Base-by-base conservation (phyloP, 768 basidiomycete genomes). In the Solioccasus polychromus region DNA sequence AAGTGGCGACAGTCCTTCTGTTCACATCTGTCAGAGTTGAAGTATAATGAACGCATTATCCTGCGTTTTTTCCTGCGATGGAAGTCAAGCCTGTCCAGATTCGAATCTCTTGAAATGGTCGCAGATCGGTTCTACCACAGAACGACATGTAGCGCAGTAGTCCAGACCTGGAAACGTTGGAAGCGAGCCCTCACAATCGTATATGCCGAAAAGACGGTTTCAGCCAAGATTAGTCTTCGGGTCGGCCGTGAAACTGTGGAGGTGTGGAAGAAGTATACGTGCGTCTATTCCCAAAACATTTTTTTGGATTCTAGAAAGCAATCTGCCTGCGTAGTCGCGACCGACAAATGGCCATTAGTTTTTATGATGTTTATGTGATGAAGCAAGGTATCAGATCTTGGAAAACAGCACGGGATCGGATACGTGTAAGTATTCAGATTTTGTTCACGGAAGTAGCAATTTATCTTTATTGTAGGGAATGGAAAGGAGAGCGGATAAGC, bases 1-100 rank as follows among this genome's bases (percentile, higher is more conserved):
- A 76, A 76, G 55, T 91, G 89, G 89, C 73, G 76, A 32, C 82
- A 79, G 47, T 67, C 72, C 8, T 73, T 80, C 50, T 71, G 68
- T n/a, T 71, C 71, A 10, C 75, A 67, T 37, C 59, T 79, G 2
- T 75, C 82, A 12, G 72, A 74, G 36, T 74, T 76, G 38, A 76
- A 76, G 51, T 78, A 81, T 51, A 58, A 67, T 17, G 64, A 68
- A 51, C 70, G 66, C 36, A 48, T 85, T 8, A 52, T 76, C 17
- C 47, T 61, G 19, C 72, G 72, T 19, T 73, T 68, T 47, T 75
- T 79, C 50, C 48, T 58, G 35, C 72, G 63, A 26, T 91, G 89
- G 88, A 80, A 71, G 59, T 55, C 55, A 18, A 69, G 57, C 29
- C 50, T 82, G 12, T 63, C 53, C 8, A 57, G 60, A 31, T 42